Evolutionary conservation across 225 moss, liverwort and hornwort genomes (phyloP).

Genomic region (Takakia lepidozioides): DNA sequence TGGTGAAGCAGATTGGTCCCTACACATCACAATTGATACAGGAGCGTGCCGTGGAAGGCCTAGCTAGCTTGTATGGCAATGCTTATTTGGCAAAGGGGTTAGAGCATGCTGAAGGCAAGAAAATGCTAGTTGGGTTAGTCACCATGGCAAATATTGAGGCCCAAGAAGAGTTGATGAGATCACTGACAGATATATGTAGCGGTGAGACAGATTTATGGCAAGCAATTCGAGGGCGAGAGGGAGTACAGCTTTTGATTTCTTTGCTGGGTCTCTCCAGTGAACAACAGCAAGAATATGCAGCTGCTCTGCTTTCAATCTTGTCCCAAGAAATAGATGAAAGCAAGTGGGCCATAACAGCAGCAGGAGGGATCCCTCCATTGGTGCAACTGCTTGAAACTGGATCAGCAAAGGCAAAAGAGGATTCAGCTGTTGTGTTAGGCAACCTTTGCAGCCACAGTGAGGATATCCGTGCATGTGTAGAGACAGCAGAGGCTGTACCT

Average conservation of each 20-base stretch:
- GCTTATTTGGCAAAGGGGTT: conserved; percentile 52
- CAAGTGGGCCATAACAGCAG: conserved; percentile 99
- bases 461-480: conserved; percentile 94
- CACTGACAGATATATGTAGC: conserved; percentile 83
- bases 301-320: conserved; percentile 82
- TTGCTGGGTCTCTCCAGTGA: conserved; percentile 64
- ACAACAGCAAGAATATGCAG: conserved; percentile 87
- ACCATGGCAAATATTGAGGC: conserved; percentile 76
- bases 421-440: conserved; percentile 86
- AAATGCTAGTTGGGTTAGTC: conserved; percentile 90
- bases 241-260: conserved; percentile 91
- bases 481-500: conserved; percentile 95
- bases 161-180: conserved; percentile 66
- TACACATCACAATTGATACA: conserved; percentile 54
- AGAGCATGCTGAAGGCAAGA: conserved; percentile 92
- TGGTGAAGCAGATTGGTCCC: conserved; percentile 75
- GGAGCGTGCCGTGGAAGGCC: conserved; percentile 82
- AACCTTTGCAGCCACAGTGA: conserved; percentile 95
- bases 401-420: conserved; percentile 94
- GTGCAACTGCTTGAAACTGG: conserved; percentile 92
- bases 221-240: conserved; percentile 84
- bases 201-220: conserved; percentile 80
- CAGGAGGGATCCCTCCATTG: conserved; percentile 95
- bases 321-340: conserved; percentile 95
- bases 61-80: conserved; percentile 91